phyloP scores from a whole-genome alignment of 257 asterid genomes.

The Dorcoceras hygrometricum region DNA sequence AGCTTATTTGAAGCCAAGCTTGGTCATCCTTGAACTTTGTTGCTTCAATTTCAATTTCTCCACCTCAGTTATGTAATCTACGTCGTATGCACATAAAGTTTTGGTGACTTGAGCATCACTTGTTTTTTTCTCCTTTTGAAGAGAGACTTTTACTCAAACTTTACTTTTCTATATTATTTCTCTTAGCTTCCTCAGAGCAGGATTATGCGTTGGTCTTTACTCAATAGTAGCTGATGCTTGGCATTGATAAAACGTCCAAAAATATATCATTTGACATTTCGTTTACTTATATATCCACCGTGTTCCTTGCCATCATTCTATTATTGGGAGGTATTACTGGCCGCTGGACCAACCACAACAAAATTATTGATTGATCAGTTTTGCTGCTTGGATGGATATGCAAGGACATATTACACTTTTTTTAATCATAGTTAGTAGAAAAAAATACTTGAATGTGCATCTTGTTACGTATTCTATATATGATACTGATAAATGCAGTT shows the following conservation, averaged over 20 bases:
- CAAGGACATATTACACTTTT: slow-evolving; percentile 2
- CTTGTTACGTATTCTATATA: slow-evolving; percentile 6
- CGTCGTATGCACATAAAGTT: not conserved
- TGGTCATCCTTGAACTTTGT: not conserved
- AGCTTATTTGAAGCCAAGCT: not conserved
- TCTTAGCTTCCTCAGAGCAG: not conserved
- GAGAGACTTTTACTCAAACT: not conserved
- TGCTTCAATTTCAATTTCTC: not conserved
- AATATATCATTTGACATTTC: not conserved
- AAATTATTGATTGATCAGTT: not conserved
- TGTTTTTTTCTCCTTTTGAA: not conserved
- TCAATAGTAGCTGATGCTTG: not conserved
- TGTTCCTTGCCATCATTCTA: not conserved
- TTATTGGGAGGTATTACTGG: not conserved
- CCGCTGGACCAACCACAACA: not conserved
- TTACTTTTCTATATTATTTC: not conserved
- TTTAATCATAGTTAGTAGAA: not conserved
- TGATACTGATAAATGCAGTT: slow-evolving; percentile 1
- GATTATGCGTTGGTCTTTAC: not conserved
- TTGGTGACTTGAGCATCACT: slow-evolving; percentile 3
- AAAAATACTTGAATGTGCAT: not conserved
- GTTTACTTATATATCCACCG: not conserved
- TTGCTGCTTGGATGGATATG: slow-evolving; percentile 17
- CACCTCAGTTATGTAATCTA: not conserved
- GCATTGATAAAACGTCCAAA: not conserved